phyloP scores from a whole-genome alignment of 179 eudicot genomes.

The Carnegiea gigantea region DNA sequence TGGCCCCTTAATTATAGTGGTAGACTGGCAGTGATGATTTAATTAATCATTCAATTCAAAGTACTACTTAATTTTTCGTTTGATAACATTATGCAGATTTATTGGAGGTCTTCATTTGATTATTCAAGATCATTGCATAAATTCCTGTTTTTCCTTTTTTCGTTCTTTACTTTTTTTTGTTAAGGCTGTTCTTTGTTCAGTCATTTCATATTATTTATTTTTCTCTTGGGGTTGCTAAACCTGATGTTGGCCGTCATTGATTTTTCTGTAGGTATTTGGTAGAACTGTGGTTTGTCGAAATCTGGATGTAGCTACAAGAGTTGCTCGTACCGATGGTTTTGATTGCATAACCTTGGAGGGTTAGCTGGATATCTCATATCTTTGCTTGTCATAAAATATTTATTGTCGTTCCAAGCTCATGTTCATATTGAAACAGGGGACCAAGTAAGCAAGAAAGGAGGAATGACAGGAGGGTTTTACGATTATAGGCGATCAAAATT shows the following conservation, averaged over 20 bases:
- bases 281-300: slow-evolving; percentile 88
- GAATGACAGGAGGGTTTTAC: slow-evolving; percentile 99
- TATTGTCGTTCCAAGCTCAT: slow-evolving; percentile 17
- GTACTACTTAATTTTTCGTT: background rate
- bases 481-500: slow-evolving; percentile 89
- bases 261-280: slow-evolving; percentile 66
- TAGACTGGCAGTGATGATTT: background rate
- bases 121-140: background rate
- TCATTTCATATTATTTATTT: background rate
- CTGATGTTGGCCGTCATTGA: slow-evolving; percentile 4
- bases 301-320: slow-evolving; percentile 91
- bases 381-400: slow-evolving; percentile 1
- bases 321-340: slow-evolving; percentile 84
- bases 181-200: background rate
- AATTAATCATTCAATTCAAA: background rate
- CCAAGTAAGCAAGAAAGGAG: slow-evolving; percentile 99
- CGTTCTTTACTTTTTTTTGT: background rate
- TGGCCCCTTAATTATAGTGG: background rate
- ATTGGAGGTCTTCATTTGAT: background rate
- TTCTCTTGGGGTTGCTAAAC: background rate
- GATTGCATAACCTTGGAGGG: slow-evolving; percentile 99
- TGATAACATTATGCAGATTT: background rate
- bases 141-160: background rate
- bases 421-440: slow-evolving; percentile 62
- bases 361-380: slow-evolving; percentile 26